These are phyloP conservation scores for Saturnispora dispora DNA, from an alignment of 805 yeast species.

Conservation along the genomic window DNA sequence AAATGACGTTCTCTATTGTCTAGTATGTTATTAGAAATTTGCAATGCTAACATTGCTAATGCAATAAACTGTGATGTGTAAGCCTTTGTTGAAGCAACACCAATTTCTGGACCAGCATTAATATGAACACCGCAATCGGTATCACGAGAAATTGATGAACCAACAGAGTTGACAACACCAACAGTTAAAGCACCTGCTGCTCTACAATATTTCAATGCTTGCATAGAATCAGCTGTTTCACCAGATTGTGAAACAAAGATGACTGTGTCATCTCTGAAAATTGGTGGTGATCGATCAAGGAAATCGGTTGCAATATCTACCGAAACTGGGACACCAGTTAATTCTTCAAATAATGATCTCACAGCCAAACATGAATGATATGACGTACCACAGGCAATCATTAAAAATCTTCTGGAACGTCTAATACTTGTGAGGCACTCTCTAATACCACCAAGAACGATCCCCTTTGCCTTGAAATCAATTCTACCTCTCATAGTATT, in stretches of 20 bases:
- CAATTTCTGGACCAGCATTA: slow-evolving; percentile 99
- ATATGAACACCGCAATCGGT: slow-evolving; percentile 99
- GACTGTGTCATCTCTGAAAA: slow-evolving; percentile 96
- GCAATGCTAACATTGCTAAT: slow-evolving; percentile 89
- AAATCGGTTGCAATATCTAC: slow-evolving; percentile 94
- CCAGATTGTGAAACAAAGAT: slow-evolving; percentile 98
- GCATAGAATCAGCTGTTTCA: slow-evolving; percentile 96
- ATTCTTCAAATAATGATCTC: slow-evolving; percentile 90
- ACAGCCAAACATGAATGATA: slow-evolving; percentile 98
- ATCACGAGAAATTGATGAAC: slow-evolving; percentile 91
- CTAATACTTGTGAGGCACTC: slow-evolving; percentile 80
- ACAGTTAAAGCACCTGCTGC: slow-evolving; percentile 97
- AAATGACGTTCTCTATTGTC: slow-evolving; percentile 67
- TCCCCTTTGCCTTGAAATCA: slow-evolving; percentile 71
- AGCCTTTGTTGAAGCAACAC: slow-evolving; percentile 98
- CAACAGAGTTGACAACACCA: slow-evolving; percentile 96
- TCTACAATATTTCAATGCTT: slow-evolving; percentile 88
- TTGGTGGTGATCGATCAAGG: slow-evolving; percentile 91
- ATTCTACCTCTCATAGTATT: slow-evolving; percentile 99
- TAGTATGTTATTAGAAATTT: slow-evolving; percentile 85
- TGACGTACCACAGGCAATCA: slow-evolving; percentile 99
- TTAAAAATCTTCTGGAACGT: slow-evolving; percentile 88
- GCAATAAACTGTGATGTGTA: slow-evolving; percentile 98
- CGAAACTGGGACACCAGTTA: slow-evolving; percentile 88
- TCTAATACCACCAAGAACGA: slow-evolving; percentile 85